phyloP scores from a whole-genome alignment of 371 early-diverging fungal species.

The Mycotypha africana region DNA sequence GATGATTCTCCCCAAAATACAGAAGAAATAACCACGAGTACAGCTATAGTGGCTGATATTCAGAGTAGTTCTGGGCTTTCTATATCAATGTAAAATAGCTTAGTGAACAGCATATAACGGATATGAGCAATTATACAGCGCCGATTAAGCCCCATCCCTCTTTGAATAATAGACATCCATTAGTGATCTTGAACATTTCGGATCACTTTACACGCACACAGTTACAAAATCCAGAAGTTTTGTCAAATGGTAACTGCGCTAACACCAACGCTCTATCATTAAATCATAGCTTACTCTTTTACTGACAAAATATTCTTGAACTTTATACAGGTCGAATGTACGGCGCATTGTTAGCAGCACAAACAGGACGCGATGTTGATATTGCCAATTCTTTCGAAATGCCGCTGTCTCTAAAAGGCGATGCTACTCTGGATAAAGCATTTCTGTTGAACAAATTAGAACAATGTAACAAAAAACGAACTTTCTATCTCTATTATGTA shows the following conservation, averaged over 20 bases:
- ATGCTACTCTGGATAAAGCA: constrained; percentile 44
- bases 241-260: constrained; percentile 39
- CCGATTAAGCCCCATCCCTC: no score
- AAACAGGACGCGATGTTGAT: constrained; percentile 77
- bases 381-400: constrained; percentile 83
- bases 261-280: not conserved
- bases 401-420: constrained; percentile 34
- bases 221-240: constrained; percentile 48
- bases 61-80: constrained; percentile 38
- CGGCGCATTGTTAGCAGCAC: constrained; percentile 81
- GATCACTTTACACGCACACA: constrained; percentile 78
- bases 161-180: constrained; percentile 72
- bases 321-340: constrained; percentile 47
- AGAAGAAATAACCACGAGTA: no score
- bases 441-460: constrained; percentile 71
- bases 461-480: constrained; percentile 51
- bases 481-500: not conserved
- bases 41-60: constrained; percentile 21
- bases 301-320: not conserved
- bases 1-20: no score
- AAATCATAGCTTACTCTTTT: not conserved
- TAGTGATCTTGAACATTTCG: constrained; percentile 80
- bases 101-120: not conserved
- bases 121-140: not conserved
- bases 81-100: constrained; percentile 35